Evolutionary conservation across 495 filamentous ascomycete genomes (phyloP).

Genomic region (Hyaloscypha hepaticicola): DNA sequence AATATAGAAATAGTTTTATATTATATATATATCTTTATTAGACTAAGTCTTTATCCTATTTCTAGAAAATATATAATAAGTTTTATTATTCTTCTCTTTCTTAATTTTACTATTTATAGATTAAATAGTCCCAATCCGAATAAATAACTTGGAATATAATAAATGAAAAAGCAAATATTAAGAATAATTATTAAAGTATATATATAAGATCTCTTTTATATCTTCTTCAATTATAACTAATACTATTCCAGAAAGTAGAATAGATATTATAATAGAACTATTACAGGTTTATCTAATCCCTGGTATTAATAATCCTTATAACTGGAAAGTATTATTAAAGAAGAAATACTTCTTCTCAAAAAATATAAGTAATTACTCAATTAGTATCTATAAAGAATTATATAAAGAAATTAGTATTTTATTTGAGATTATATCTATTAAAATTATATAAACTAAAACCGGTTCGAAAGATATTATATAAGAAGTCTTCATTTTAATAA

Average conservation of each 20-base stretch:
- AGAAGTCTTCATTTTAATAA: too few species aligned
- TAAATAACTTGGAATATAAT: background rate
- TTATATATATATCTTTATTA: too few species aligned
- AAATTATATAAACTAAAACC: background rate
- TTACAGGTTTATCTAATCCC: background rate
- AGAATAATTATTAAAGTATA: background rate
- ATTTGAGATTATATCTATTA: too few species aligned
- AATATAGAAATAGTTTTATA: too few species aligned
- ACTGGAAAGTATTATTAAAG: background rate
- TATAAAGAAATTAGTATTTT: background rate
- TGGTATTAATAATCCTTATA: background rate
- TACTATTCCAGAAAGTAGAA: background rate
- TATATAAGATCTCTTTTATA: background rate
- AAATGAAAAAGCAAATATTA: background rate
- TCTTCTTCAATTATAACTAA: background rate
- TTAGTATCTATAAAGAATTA: background rate
- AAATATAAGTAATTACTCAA: slow-evolving; percentile 6
- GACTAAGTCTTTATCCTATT: too few species aligned
- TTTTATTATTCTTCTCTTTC: too few species aligned
- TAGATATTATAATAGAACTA: background rate
- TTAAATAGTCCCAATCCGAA: background rate
- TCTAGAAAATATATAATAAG: too few species aligned
- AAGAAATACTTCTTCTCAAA: slow-evolving; percentile 12
- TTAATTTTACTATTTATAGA: background rate
- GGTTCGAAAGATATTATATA: background rate